Evolutionary conservation across 345 rosid genomes (phyloP).

Genomic region (Syzygium grande): DNA sequence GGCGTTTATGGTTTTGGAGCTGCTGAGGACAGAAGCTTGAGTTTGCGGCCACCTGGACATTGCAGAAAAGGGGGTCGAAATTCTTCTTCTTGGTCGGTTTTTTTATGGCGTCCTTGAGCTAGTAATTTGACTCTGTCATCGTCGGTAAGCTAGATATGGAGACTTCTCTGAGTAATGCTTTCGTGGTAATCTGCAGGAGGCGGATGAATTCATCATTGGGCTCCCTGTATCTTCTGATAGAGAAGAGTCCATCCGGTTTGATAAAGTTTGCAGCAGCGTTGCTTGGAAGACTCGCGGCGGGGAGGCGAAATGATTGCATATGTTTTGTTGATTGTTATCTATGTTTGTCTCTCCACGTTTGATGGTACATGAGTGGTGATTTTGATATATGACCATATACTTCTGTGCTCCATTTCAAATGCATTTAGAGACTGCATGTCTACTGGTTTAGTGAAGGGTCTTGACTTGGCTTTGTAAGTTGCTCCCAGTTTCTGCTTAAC

Average conservation of each 20-base stretch:
- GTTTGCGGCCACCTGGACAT: slow-evolving; percentile 38
- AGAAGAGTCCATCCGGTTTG: slow-evolving; percentile 67
- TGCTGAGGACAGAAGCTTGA: slow-evolving; percentile 76
- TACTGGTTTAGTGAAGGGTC: not conserved
- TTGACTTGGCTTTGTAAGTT: not conserved
- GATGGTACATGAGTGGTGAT: not conserved
- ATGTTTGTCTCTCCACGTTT: not conserved
- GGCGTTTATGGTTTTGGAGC: slow-evolving; percentile 46
- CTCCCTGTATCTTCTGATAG: slow-evolving; percentile 69
- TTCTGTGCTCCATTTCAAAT: not conserved
- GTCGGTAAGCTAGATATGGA: not conserved
- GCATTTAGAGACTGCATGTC: not conserved
- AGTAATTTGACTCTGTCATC: rapidly evolving
- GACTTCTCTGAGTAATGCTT: not conserved
- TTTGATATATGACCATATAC: not conserved
- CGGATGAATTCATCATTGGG: slow-evolving; percentile 72
- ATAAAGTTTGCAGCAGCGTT: slow-evolving; percentile 68
- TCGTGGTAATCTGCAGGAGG: slow-evolving; percentile 34
- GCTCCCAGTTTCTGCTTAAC: not conserved
- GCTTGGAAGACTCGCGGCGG: slow-evolving; percentile 71
- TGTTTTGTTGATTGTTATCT: not conserved
- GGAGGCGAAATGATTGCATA: slow-evolving; percentile 25
- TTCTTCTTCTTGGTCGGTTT: not conserved
- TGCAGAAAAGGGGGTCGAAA: slow-evolving; percentile 44
- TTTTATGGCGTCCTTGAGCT: not conserved